Base-by-base conservation (phyloP, 345 rosid genomes). In the Firmiana major region DNA sequence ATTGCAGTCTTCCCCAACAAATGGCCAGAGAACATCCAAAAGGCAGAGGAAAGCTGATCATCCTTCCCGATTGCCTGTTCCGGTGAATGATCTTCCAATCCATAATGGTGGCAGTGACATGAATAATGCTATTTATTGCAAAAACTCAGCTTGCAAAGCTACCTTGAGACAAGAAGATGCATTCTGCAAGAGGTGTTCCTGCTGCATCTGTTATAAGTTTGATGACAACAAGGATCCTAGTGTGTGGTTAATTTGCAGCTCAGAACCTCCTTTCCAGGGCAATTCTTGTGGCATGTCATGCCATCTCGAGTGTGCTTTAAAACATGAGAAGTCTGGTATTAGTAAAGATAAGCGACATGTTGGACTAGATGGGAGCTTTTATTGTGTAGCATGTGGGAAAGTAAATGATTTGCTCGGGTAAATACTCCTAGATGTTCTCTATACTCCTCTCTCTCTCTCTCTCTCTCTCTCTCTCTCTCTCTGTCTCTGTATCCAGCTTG, bases 201-300 rank as follows among this genome's bases (percentile, higher is more conserved):
- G 99, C 73, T 93, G 97, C 80, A 85, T 93, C 28, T 95, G 99
- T 79, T 83, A 67, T 26, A 86, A 78, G 77, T 95, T 88, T 80
- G 99, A 93, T 77, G 98, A 95, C 87, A 90, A 90, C 63, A 95
- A 95, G 85, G 99, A 93, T 82, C 96, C 96, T 53, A 95, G 98
- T 81, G 83, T 95, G 54, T 95, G 99, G 99, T 78, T 93, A 55
- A 84, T 82, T 73, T 95, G 99, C 80, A 84, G 86, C 83, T 77
- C 89, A 9, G 94, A 92, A 78, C 85, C 91, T 74, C 97, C 90
- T 38, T 87, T 75, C 75, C 86, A 74, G 68, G 91, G 89, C 15
- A 84, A 87, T 83, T 84, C 90, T 49, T 97, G 99, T 84, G 95
- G 94, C 26, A 79, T 90, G 92, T 91, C 97, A 22, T 91, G 91